Conservation (phyloP, 2,329 filamentous ascomycete genomes). For the Talaromyces rugulosus region DNA sequence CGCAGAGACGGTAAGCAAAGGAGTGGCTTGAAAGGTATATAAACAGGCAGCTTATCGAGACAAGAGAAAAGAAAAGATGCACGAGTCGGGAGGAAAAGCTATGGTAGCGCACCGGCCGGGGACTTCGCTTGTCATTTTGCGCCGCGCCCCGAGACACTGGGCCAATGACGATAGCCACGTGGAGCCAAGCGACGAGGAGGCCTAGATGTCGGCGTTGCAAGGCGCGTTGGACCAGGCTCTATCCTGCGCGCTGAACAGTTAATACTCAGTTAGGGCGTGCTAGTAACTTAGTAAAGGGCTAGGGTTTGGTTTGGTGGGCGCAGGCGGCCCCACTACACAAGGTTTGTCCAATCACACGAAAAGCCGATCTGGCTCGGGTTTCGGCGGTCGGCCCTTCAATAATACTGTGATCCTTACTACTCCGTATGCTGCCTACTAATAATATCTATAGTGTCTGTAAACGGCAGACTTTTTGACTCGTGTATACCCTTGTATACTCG, state of each 20-base stretch:
- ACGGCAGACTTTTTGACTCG: too few relatives aligned
- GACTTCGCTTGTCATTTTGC: neutral
- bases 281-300: neutral
- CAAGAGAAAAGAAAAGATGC: neutral
- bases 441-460: too few relatives aligned
- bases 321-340: neutral
- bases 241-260: neutral
- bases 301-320: too few relatives aligned
- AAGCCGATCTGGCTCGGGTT: neutral
- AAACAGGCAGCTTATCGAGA: neutral
- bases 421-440: neutral
- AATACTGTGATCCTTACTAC: neutral
- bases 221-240: neutral
- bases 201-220: neutral
- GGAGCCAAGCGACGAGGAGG: neutral
- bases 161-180: neutral
- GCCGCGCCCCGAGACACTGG: neutral
- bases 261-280: neutral
- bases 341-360: neutral
- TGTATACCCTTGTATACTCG: too few relatives aligned
- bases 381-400: neutral
- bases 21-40: neutral
- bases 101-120: neutral
- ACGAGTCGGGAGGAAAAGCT: neutral
- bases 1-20: neutral